Base-by-base conservation (phyloP, 345 rosid species). In the Aethionema arabicum region DNA sequence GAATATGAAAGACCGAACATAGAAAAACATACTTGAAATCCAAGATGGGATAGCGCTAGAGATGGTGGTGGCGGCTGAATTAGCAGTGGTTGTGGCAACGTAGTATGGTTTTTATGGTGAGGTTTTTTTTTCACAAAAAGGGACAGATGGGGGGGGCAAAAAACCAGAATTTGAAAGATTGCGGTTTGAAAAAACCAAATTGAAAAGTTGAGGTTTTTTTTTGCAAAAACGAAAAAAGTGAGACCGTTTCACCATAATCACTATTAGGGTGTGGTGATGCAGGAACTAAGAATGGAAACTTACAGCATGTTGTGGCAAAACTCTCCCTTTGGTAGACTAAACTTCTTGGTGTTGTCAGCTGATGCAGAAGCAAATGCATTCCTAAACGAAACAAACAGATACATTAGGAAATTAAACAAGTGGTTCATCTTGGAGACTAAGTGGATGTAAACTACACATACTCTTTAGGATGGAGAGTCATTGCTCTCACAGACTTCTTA, bases 221-320 rank as follows among this genome's bases (percentile, higher is more conserved):
- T 21, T 2, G 27, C 27, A 5, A 65, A 56, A 51, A 11, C 47
- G 33, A 36, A 11, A 41, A 42, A 8, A 31, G 3, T 39, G 3
- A 5, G 5, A 11, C 48, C 15, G 14, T 46, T 9, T n/a, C 27
- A 21, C 27, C 27, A 21, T 21, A 21, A 21, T 21, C 27, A 1
- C 27, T 21, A 21, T 21, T 21, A 21, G 27, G 27, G 2, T 21
- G 2, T 21, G 27, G 27, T 21, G 27, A 21, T 21, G 27, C 27
- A 21, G 27, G 27, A 21, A 21, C 27, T 21, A 21, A 21, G 27
- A 21, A 21, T 21, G 43, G 56, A 32, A 71, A 81, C 90, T 85
- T 73, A 88, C 97, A 95, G 99, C 99, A 90, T 90, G 72, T 95
- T 95, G 80, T 95, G 96, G 63, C 81, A 47, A 61, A 95, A 95